Conservation (phyloP, 2,329 filamentous ascomycete genomes). For the Penicillium hesseltinei region DNA sequence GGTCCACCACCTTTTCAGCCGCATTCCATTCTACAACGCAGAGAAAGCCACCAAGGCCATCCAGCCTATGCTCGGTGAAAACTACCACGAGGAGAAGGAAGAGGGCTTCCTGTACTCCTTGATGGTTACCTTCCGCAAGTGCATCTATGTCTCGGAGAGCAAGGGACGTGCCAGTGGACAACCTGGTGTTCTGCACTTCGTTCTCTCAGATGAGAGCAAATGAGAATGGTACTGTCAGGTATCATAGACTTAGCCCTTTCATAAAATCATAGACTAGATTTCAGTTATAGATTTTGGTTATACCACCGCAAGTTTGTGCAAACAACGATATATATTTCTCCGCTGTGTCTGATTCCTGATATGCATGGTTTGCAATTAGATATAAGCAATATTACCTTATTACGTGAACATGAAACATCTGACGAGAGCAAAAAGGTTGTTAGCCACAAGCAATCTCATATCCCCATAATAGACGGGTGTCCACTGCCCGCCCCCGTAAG, state of each 20-base stretch:
- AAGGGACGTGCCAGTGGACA: slow-evolving; percentile 20
- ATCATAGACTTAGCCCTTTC: neutral
- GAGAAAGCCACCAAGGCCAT: slow-evolving; percentile 59
- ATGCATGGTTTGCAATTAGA: neutral
- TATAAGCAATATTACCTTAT: neutral
- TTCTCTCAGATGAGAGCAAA: slow-evolving; percentile 12
- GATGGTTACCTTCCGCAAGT: slow-evolving; percentile 48
- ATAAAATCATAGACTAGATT: slow-evolving; percentile 5
- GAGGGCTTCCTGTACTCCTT: slow-evolving; percentile 48
- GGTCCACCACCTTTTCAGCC: slow-evolving; percentile 62
- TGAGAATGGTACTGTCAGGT: neutral
- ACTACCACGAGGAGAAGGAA: slow-evolving; percentile 45
- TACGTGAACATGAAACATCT: neutral
- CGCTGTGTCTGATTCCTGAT: neutral
- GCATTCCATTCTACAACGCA: slow-evolving; percentile 61
- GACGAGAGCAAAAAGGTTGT: neutral
- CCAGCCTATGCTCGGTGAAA: slow-evolving; percentile 54
- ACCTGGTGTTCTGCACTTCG: slow-evolving; percentile 23
- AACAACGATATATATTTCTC: neutral
- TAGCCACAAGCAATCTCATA: neutral
- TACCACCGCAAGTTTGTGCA: neutral
- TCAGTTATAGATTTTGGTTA: neutral
- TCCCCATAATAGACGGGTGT: neutral
- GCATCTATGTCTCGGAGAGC: slow-evolving; percentile 48
- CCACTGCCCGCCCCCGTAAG: neutral